A percentile compares a stretch with the other conserved stretches of the same genome.
Evolutionary conservation across 768 basidiomycete species (phyloP).

Genomic region (Kwoniella pini): DNA sequence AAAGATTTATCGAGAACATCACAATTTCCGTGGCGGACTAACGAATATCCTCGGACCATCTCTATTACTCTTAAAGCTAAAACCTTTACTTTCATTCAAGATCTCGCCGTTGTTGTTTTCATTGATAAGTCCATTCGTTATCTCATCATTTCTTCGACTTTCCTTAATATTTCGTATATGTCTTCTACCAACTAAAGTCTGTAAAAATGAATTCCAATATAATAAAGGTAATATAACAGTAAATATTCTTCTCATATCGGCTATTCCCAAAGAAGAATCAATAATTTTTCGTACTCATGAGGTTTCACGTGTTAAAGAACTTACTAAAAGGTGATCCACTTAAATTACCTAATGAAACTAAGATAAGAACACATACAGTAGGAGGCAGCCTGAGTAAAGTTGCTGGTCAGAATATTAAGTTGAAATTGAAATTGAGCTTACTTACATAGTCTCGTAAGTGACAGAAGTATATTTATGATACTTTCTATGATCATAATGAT

Average conservation of each 20-base stretch:
- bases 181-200: constrained; percentile 7
- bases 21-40: background rate
- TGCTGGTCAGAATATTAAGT: background rate
- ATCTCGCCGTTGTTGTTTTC: background rate
- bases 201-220: constrained; percentile 5
- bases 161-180: background rate
- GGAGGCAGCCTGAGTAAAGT: background rate
- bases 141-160: background rate
- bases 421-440: background rate
- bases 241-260: constrained; percentile 12
- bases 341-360: background rate
- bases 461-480: constrained; percentile 3
- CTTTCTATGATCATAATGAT: constrained; percentile 1
- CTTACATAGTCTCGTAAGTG: constrained; percentile 13
- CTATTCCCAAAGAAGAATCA: background rate
- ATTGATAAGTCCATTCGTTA: background rate
- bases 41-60: background rate
- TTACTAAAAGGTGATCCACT: background rate
- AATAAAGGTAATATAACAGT: constrained; percentile 8
- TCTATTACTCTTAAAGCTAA: background rate
- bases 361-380: background rate
- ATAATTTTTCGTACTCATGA: background rate
- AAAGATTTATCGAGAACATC: too few species aligned
- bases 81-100: background rate
- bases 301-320: background rate